Base-by-base conservation (phyloP, 2,329 filamentous ascomycete genomes). In the Microascus cirrosus region DNA sequence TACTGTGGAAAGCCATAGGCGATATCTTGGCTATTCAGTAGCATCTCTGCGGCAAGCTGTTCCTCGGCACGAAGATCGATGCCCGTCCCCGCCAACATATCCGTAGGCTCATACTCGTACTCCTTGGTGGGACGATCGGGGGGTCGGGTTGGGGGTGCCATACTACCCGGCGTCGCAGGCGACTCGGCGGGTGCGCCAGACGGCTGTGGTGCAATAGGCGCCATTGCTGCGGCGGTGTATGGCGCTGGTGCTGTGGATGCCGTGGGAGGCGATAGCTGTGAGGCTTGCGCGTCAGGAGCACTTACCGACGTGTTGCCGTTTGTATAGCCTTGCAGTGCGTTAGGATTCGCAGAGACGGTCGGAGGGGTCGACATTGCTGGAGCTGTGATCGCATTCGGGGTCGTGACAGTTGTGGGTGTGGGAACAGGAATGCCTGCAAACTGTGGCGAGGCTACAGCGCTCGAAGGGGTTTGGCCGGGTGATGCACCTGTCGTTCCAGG, bases 11-110 rank as follows among this genome's bases (percentile, higher is more conserved):
- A 73, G 15, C 75, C 73, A 60, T 80, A 81, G 20, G 54, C 72
- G 58, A 69, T 65, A 58, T 76, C 73, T 60, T 75, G 77, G 10
- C 77, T 66, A 36, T 70, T 77, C 57, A 75, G 71, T 52, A 82
- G 80, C 66, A 84, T 86, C 59, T 84, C 76, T 60, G 83, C 84
- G 52, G 89, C 85, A 69, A 94, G 78, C 64, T 91, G 89, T 66
- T 95, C 90, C 70, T 96, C 92, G 62, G 90, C 90, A 59, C 87
- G 85, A 53, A 96, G 73, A 73, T 96, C 89, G 62, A 96, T 90
- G 55, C 90, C 91, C 18, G 90, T 93, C 20, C 88, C 89, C 20
- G 86, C 86, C 58, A 96, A 73, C 55, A 91, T 88, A 72, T 96
- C 92, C 62, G 87, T 89, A 53, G 92, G 80, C 65, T 95, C 90